A percentile compares a stretch with the other conserved stretches of the same genome.
These are phyloP conservation scores for Trifolium repens DNA, from an alignment of 306 rosid genomes.

Conservation along the genomic window DNA sequence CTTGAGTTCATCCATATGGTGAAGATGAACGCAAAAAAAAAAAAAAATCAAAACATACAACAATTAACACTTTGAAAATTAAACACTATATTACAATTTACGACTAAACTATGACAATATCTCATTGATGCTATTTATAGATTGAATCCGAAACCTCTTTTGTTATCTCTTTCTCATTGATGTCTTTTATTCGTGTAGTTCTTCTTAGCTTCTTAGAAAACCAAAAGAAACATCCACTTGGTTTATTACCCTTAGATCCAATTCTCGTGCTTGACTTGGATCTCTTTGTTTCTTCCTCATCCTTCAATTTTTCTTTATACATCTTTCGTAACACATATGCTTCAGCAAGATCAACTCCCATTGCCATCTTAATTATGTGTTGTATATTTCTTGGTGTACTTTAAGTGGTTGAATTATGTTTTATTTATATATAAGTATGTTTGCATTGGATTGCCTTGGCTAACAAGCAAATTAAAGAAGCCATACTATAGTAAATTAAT, in stretches of 20 bases:
- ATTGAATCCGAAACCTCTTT: neutral
- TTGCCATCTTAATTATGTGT: constrained; percentile 29
- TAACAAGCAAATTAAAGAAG: constrained; percentile 21
- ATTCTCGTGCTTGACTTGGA: neutral
- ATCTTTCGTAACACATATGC: constrained; percentile 36
- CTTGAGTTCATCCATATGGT: neutral
- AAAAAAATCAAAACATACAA: neutral
- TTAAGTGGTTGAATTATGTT: neutral
- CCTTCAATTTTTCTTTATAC: constrained; percentile 38
- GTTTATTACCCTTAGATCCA: constrained; percentile 6
- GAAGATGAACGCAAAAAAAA: neutral
- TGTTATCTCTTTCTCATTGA: neutral
- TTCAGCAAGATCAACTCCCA: constrained; percentile 37
- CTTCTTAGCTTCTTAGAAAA: constrained; percentile 23
- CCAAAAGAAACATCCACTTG: constrained; percentile 44
- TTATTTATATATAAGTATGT: constrained; percentile 23
- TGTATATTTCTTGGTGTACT: neutral
- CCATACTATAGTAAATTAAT: neutral
- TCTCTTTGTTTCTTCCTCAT: constrained; percentile 19
- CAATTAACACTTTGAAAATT: no score
- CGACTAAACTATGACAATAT: no score
- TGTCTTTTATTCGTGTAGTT: constrained; percentile 8
- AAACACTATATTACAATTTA: no score
- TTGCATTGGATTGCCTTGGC: constrained; percentile 28
- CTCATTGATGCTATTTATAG: neutral